phyloP scores from a whole-genome alignment of 805 yeast species.

The Candida corydali region DNA sequence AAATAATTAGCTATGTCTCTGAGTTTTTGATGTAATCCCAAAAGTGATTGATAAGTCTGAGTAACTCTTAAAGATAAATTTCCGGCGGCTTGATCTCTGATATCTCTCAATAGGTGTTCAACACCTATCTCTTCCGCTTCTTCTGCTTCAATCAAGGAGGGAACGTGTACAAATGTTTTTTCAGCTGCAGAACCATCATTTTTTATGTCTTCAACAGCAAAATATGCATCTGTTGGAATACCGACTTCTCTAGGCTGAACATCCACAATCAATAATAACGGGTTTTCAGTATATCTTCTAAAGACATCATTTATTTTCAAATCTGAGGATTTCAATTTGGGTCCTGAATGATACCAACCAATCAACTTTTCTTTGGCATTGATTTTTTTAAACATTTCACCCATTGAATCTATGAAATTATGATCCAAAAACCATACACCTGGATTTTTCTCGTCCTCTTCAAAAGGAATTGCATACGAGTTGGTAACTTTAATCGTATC shows the following conservation, averaged over 20 bases:
- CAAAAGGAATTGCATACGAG: slow-evolving; percentile 96
- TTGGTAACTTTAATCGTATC: slow-evolving; percentile 72
- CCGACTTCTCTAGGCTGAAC: slow-evolving; percentile 83
- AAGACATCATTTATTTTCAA: slow-evolving; percentile 85
- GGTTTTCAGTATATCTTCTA: slow-evolving; percentile 75
- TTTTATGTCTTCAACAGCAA: slow-evolving; percentile 90
- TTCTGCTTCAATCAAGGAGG: slow-evolving; percentile 91
- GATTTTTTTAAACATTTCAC: slow-evolving; percentile 95
- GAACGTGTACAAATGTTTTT: slow-evolving; percentile 88
- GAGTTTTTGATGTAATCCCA: slow-evolving; percentile 78
- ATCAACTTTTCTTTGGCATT: slow-evolving; percentile 93
- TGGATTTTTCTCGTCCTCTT: slow-evolving; percentile 89
- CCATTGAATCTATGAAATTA: slow-evolving; percentile 92
- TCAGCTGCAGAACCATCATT: slow-evolving; percentile 94
- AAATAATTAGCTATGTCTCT: slow-evolving; percentile 75
- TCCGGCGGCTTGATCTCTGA: slow-evolving; percentile 96
- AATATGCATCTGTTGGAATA: slow-evolving; percentile 92
- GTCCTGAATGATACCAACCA: slow-evolving; percentile 99
- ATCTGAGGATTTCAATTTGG: slow-evolving; percentile 83
- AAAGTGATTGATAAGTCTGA: slow-evolving; percentile 80
- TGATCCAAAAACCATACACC: slow-evolving; percentile 97
- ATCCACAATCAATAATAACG: slow-evolving; percentile 85
- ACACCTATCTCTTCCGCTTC: slow-evolving; percentile 99
- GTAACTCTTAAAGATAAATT: slow-evolving; percentile 82
- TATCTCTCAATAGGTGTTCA: slow-evolving; percentile 90